Evolutionary conservation across 1,139 yeast species (phyloP), one percentile per base, ranked within the genome.

Genomic region (Suhomyces bribrorum): DNA sequence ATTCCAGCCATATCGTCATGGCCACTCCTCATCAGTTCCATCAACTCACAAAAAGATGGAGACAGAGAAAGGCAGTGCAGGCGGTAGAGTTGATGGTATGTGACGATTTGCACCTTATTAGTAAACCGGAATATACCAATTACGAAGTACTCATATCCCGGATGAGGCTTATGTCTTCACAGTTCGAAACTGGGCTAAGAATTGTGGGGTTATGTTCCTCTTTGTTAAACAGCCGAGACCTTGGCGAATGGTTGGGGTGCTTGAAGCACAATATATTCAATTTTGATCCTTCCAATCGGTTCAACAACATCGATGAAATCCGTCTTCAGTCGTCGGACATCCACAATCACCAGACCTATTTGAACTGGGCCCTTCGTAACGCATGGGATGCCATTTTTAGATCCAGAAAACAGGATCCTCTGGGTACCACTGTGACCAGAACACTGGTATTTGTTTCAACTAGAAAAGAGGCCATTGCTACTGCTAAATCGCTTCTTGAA

Each of bases 181-280:
- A 86, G 48, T 57, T 82, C 11, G 83, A 81, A 20, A 65, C 62
- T 2, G 50, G 58, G 5, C 50, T 80, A 2, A 67, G 97, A 45
- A 62, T 88, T 22, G 75, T 92, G 15, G 90, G 79, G 0, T 61
- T 92, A 12, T 72, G 87, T 1, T 71, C 79, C 2, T 79, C 96
- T 0, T 58, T 90, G 26, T 79, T 94, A 0, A 85, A 84, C 54
- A 87, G 85, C 4, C 72, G 79, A 39, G 96, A 87, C 48, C 60
- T 90, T 46, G 94, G 87, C 1, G 87, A 83, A 43, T 94, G 97
- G 96, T 61, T 92, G 25, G 95, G 94, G 2, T 82, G 86, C 23
- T 67, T 77, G 24, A 70, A 68, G 38, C 69, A 64, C 27, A 70
- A 79, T 32, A 71, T 82, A 4, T 87, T 72, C 63, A 90, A 88